These are phyloP conservation scores for Tylopilus rubrobrunneus DNA, from an alignment of 768 basidiomycete genomes.

Conservation along the genomic window DNA sequence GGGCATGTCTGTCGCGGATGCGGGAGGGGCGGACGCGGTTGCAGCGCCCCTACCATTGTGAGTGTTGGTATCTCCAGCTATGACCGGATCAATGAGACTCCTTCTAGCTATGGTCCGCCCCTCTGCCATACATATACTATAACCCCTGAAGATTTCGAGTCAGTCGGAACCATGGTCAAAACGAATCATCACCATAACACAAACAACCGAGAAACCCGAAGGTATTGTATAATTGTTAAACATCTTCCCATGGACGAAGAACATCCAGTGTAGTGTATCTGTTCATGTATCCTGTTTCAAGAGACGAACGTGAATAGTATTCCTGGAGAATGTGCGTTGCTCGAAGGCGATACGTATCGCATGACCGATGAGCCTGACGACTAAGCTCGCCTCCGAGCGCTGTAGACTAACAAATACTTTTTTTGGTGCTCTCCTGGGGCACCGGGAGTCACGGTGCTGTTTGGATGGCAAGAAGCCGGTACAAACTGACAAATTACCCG, in stretches of 20 bases:
- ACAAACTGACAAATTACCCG: no score
- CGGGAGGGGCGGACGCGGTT: neutral
- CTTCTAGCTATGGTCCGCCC: neutral
- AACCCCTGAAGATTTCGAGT: no score
- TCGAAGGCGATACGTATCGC: no score
- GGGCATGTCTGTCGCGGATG: slow-evolving; percentile 1
- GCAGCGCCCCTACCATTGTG: neutral
- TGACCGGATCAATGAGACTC: neutral
- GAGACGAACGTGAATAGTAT: neutral
- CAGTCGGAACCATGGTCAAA: no score
- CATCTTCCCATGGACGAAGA: neutral
- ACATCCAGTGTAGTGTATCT: neutral
- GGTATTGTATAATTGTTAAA: neutral
- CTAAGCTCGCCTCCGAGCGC: no score
- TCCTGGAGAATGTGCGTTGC: neutral
- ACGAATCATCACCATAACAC: neutral
- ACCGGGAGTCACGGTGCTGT: no score
- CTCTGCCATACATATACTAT: neutral
- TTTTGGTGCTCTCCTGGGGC: no score
- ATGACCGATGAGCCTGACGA: no score
- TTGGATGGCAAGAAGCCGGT: no score
- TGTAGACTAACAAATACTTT: no score
- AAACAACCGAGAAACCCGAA: neutral
- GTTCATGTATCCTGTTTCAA: neutral
- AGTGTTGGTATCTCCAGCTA: neutral